These are phyloP conservation scores for Cutaneotrichosporon spelunceum DNA, from an alignment of 1,284 basidiomycete species.

Conservation along the genomic window DNA sequence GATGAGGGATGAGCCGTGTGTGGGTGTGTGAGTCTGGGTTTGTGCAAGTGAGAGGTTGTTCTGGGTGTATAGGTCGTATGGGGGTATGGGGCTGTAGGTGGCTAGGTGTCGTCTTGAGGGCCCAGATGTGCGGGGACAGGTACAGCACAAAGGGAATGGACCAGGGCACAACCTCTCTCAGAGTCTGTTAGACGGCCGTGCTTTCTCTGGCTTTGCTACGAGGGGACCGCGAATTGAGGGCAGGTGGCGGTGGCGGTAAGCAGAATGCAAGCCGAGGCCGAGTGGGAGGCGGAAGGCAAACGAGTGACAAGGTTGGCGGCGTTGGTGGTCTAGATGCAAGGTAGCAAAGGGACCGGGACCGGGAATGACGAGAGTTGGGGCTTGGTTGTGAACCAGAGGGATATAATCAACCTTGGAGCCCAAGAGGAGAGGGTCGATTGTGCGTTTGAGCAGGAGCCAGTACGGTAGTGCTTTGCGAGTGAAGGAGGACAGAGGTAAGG, in stretches of 20 bases:
- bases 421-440: too few relatives aligned
- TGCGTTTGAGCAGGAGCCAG: too few relatives aligned
- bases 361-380: not conserved
- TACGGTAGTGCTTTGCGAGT: too few relatives aligned
- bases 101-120: too few relatives aligned
- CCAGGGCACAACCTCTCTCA: not conserved
- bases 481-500: too few relatives aligned
- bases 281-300: not conserved
- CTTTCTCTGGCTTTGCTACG: not conserved
- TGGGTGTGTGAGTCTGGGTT: too few relatives aligned
- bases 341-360: not conserved
- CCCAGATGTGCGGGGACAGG: not conserved
- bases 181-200: not conserved
- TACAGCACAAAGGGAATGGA: not conserved
- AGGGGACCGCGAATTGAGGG: not conserved
- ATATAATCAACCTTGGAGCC: not conserved
- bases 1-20: too few relatives aligned
- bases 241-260: not conserved
- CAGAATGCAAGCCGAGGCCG: too few relatives aligned
- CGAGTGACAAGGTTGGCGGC: not conserved
- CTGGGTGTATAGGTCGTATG: too few relatives aligned
- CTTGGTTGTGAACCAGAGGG: not conserved
- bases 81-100: not conserved
- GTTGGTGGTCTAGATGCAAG: not conserved
- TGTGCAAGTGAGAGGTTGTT: too few relatives aligned